Evolutionary conservation across 1,139 yeast species (phyloP), one percentile per base, ranked within the genome.

Genomic region (Yamadazyma dushanensis): DNA sequence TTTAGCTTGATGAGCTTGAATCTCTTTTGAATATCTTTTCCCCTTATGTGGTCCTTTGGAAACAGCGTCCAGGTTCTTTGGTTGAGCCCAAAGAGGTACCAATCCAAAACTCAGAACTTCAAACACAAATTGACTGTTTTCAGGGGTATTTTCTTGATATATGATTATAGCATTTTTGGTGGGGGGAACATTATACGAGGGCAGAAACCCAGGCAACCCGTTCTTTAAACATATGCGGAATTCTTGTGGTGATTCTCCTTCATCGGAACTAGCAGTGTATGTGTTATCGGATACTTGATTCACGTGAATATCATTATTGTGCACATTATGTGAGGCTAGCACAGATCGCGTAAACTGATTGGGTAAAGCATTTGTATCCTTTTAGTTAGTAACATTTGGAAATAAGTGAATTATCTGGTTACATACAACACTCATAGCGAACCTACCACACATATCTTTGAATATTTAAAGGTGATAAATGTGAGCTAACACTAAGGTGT

Each of bases 361-460:
- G 0, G 70, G 72, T 16, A 68, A 46, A 11, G 64, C 62, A 16
- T 50, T 49, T 8, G 61, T 46, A 28, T 56, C 47, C 66, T 59
- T 32, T 5, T 23, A 11, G 36, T 36, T 32, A 38, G 39, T 32
- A 35, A n/a, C 10, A 3, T 8, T 26, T 13, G 10, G 9, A 14
- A 8, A 11, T 3, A 8, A 36, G 36, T 14, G n/a, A 33, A 57
- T 51, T 45, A 46, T 47, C 38, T n/a, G n/a, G n/a, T n/a, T 38
- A 65, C 72, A 34, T 63, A 67, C 74, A 14, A 66, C 53, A 27
- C 68, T 70, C 33, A 66, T 47, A 3, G 75, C 68, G 44, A 60
- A 70, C n/a, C 76, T 45, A 7, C 76, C 76, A 54, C 76, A 70
- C 76, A 70, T n/a, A n/a, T n/a, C n/a, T n/a, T n/a, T n/a, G n/a